Conservation (phyloP, 192 early-diverging fungal species). For the Spizellomyces sp. region DNA sequence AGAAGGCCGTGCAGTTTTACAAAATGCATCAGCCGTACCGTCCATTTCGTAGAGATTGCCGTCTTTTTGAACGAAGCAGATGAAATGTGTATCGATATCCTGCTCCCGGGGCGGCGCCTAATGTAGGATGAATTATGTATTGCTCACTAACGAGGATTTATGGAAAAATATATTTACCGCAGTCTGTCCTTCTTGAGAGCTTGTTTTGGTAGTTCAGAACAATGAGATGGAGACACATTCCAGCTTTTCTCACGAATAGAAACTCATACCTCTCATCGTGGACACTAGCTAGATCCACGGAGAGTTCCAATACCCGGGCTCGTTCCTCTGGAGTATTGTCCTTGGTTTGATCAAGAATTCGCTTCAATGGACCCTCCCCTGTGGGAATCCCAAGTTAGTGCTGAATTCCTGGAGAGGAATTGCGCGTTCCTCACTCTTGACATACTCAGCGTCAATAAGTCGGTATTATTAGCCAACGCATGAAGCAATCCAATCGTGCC, state of each 20-base stretch:
- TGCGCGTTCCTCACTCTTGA: not conserved
- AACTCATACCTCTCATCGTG: slow-evolving; percentile 31
- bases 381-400: not conserved
- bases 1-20: not conserved
- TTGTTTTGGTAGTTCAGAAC: not conserved
- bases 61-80: slow-evolving; percentile 79
- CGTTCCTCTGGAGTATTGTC: slow-evolving; percentile 72
- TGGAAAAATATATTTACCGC: slow-evolving; percentile 24
- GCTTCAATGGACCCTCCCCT: slow-evolving; percentile 62
- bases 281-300: slow-evolving; percentile 41
- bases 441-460: slow-evolving; percentile 48
- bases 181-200: slow-evolving; percentile 65
- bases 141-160: not conserved
- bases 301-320: slow-evolving; percentile 69
- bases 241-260: slow-evolving; percentile 6
- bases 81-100: slow-evolving; percentile 82
- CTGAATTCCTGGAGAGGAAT: too few relatives aligned
- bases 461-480: slow-evolving; percentile 75
- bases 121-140: not conserved
- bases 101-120: slow-evolving; percentile 70
- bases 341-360: slow-evolving; percentile 66
- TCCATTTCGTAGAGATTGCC: slow-evolving; percentile 88
- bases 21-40: slow-evolving; percentile 35
- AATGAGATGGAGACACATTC: slow-evolving; percentile 14
- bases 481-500: slow-evolving; percentile 95